phyloP scores from a whole-genome alignment of 2,329 filamentous ascomycete genomes.

The Trichoderma cornu-damae region DNA sequence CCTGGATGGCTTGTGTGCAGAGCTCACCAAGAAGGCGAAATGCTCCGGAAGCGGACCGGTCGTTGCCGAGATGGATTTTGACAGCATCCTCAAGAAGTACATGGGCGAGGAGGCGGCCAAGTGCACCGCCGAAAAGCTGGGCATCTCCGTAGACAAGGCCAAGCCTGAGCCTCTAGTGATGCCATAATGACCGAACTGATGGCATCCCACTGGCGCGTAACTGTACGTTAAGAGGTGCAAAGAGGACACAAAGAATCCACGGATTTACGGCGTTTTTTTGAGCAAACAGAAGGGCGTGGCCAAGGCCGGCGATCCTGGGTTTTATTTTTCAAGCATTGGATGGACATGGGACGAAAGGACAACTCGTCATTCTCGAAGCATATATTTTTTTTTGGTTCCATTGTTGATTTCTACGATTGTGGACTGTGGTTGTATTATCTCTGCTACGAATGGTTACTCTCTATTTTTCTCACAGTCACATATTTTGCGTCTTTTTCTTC shows the following conservation, averaged over 20 bases:
- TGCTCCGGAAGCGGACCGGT: conserved; percentile 89
- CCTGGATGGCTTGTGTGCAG: conserved; percentile 84
- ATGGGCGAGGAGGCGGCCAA: conserved; percentile 42
- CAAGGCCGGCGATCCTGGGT: conserved; percentile 2
- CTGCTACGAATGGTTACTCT: conserved; percentile 7
- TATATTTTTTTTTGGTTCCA: neutral
- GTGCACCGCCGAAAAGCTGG: conserved; percentile 47
- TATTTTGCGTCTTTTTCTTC: neutral
- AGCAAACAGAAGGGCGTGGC: conserved; percentile 11
- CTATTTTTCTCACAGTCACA: neutral
- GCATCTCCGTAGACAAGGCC: conserved; percentile 46
- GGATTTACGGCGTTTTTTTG: conserved; percentile 19
- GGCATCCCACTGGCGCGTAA: conserved; percentile 7
- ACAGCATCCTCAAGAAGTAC: conserved; percentile 66
- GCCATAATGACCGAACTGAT: conserved; percentile 3
- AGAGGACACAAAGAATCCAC: conserved; percentile 7
- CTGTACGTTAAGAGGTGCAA: conserved; percentile 16
- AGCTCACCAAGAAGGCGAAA: conserved; percentile 91
- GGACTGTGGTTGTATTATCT: conserved; percentile 3
- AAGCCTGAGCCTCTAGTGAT: conserved; percentile 21
- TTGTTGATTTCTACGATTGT: conserved; percentile 3
- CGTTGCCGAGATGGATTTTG: conserved; percentile 83
- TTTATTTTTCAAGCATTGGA: conserved; percentile 7
- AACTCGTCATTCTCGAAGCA: conserved; percentile 13
- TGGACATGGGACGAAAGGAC: conserved; percentile 14